Evolutionary conservation across 169 alveolate genomes (phyloP).

Genomic region (Babesia bigemina): DNA sequence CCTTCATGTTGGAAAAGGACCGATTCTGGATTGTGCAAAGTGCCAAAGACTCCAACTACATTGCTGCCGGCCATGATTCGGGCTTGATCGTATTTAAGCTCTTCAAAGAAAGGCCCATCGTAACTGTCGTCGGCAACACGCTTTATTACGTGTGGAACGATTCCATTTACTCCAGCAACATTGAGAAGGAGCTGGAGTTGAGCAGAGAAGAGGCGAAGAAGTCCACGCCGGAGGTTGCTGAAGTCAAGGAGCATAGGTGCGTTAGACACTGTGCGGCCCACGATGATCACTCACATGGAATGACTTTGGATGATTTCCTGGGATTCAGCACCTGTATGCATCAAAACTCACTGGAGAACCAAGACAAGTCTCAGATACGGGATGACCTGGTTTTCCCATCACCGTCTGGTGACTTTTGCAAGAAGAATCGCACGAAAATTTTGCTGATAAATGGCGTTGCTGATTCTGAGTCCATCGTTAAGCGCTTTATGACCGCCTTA

Average conservation of each 20-base stretch:
- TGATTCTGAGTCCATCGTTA: conserved; percentile 7
- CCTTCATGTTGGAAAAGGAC: conserved; percentile 90
- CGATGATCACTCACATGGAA: too few relatives aligned
- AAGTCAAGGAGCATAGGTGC: not conserved
- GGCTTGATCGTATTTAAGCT: conserved; percentile 80
- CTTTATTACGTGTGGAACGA: conserved; percentile 64
- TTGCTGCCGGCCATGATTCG: conserved; percentile 94
- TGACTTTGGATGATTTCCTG: not conserved
- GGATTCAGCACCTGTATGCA: not conserved
- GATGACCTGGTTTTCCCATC: conserved; percentile 49
- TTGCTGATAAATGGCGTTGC: not conserved
- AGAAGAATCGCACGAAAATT: conserved; percentile 16
- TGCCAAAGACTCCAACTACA: conserved; percentile 85
- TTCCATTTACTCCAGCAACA: conserved; percentile 30
- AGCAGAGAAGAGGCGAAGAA: conserved; percentile 6
- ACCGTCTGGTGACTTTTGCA: conserved; percentile 37
- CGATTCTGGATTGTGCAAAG: conserved; percentile 92
- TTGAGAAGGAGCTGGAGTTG: conserved; percentile 44
- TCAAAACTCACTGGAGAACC: conserved; percentile 6
- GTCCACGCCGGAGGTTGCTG: not conserved
- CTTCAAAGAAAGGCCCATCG: conserved; percentile 57
- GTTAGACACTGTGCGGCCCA: not conserved
- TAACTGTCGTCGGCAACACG: conserved; percentile 33
- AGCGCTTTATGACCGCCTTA: conserved; percentile 18
- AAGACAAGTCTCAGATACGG: not conserved